Conservation (phyloP, 2,329 filamentous ascomycete genomes). For the Aspergillus novofumigatus region DNA sequence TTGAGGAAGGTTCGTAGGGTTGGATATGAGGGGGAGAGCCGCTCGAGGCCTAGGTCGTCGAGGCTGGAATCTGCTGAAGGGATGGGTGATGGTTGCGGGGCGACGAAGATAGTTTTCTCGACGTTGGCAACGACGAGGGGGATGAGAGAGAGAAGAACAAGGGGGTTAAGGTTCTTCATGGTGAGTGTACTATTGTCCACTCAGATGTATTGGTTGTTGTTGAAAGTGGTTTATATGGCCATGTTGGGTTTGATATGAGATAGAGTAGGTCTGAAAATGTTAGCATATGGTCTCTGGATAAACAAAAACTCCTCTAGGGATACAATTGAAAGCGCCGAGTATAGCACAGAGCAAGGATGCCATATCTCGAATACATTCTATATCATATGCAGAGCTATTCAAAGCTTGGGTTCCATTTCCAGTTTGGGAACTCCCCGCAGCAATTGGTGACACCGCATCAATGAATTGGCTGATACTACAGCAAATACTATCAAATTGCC, state of each 20-base stretch:
- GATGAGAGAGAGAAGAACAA: constrained; percentile 16
- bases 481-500: background rate
- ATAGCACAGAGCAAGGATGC: background rate
- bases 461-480: background rate
- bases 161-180: constrained; percentile 11
- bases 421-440: background rate
- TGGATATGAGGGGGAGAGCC: constrained; percentile 56
- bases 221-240: background rate
- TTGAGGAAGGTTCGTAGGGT: constrained; percentile 61
- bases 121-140: constrained; percentile 60
- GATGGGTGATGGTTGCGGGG: constrained; percentile 52
- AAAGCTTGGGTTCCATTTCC: background rate
- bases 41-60: constrained; percentile 58
- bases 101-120: constrained; percentile 87
- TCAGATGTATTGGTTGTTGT: background rate
- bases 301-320: background rate
- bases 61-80: constrained; percentile 55
- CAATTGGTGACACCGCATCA: background rate
- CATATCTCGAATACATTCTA: background rate
- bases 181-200: background rate
- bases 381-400: background rate
- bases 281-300: background rate
- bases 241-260: background rate
- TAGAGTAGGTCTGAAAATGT: background rate
- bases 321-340: background rate